Percentiles rank a stretch among this genome's conserved stretches.
Conservation (phyloP, 75 land plant species). For the Pinus taeda region DNA sequence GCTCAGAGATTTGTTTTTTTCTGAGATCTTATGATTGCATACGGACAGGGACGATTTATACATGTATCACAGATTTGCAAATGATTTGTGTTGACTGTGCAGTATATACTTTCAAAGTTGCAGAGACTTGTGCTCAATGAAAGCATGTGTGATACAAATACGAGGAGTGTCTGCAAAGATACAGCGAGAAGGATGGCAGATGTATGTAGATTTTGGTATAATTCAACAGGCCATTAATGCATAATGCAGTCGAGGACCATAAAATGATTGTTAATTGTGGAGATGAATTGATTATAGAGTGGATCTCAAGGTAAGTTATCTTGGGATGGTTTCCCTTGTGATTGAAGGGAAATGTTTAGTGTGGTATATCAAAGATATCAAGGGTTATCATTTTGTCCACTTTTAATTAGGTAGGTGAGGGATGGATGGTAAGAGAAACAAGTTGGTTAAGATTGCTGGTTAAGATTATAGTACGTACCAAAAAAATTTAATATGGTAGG, state of each 20-base stretch:
- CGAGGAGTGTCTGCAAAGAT: neutral
- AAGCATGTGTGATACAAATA: neutral
- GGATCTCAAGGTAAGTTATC: neutral
- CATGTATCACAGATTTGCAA: neutral
- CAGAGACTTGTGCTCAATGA: neutral
- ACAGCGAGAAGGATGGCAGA: neutral
- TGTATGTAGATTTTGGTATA: neutral
- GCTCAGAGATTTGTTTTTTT: neutral
- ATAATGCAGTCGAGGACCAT: neutral
- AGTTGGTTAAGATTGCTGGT: no score
- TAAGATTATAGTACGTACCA: no score
- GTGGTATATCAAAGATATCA: no score
- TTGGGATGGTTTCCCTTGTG: neutral
- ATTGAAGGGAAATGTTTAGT: neutral
- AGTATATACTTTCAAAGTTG: neutral
- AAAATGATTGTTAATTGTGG: neutral
- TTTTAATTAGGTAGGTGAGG: no score
- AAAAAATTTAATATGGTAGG: no score
- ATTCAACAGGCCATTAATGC: neutral
- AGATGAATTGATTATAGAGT: neutral
- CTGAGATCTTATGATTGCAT: slow-evolving; percentile 4
- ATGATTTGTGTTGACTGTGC: neutral
- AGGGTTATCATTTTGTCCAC: no score
- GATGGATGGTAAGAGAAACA: no score
- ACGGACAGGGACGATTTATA: neutral